Base-by-base conservation (phyloP, 805 yeast genomes). In the Wickerhamomyces chaumierensis region DNA sequence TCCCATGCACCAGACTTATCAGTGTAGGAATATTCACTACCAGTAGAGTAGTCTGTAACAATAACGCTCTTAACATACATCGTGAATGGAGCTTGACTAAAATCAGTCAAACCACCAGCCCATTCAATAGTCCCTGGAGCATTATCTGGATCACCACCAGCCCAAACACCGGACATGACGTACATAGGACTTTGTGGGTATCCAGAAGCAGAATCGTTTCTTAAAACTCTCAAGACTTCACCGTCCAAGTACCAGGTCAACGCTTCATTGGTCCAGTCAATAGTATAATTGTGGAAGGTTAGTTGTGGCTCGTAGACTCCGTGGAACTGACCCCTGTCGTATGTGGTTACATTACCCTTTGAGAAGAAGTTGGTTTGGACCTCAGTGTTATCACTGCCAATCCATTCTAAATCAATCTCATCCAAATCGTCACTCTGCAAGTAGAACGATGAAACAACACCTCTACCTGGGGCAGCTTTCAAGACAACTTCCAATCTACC, bases 101-200 rank as follows among this genome's bases (percentile, higher is more conserved):
- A 81, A 53, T 82, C 78, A 13, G 86, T 75, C 16, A 48, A 42
- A 40, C 94, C 94, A 42, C 90, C 90, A 4, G 90, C 86, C 92
- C 92, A 81, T 51, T 74, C 75, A 41, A 81, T 79, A 2, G 88
- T 80, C 36, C 90, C 90, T 31, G 63, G 63, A 6, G 67, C 63
- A 49, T 80, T 80, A 19, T 63, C 48, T 21, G 81, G 63, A 57
- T 81, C 87, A 55, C 92, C 92, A 50, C 88, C 90, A 4, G 87
- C 87, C 90, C 92, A 81, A 25, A 76, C 61, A 46, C 92, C 90
- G 44, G 74, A 63, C 53, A 63, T 68, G 12, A 81, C 55, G 46
- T 63, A 69, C 88, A 87, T 84, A 36, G 96, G 96, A n/a, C 86
- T 65, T 62, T 87, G 95, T 33, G 96, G 96, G 58, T 73, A 88